Evolutionary conservation across 2,329 filamentous ascomycete genomes (phyloP).

Genomic region (Scedosporium apiospermum): DNA sequence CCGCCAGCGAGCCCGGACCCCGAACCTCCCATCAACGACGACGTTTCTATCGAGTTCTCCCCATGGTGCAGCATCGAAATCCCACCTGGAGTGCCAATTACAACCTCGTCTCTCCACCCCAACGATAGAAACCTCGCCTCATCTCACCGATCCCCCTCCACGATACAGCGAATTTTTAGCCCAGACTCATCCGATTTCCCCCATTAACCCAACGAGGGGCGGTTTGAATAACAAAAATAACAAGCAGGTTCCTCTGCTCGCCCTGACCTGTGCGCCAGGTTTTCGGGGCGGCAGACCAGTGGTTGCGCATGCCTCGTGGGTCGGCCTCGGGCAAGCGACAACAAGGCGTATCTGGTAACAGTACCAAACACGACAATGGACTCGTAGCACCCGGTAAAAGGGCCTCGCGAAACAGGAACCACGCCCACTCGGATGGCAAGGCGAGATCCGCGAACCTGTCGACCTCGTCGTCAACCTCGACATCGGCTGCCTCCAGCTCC

Average conservation of each 20-base stretch:
- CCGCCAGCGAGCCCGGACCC: not conserved
- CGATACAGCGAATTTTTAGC: no score
- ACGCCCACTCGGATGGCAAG: conserved; percentile 31
- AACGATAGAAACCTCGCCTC: not conserved
- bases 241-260: conserved; percentile 16
- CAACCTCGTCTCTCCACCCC: not conserved
- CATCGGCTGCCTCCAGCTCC: conserved; percentile 12
- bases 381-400: conserved; percentile 52
- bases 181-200: not conserved
- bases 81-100: not conserved
- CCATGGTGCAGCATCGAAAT: not conserved
- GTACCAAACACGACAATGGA: conserved; percentile 58
- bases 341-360: conserved; percentile 50
- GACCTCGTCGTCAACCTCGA: conserved; percentile 7
- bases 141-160: not conserved
- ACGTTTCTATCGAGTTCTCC: not conserved
- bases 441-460: conserved; percentile 16
- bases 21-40: not conserved
- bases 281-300: conserved; percentile 22
- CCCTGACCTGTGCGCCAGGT: conserved; percentile 23
- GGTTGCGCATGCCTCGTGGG: conserved; percentile 51
- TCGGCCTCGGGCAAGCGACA: conserved; percentile 52
- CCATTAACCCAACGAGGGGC: not conserved
- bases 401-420: conserved; percentile 33
- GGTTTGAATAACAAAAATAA: not conserved